Evolutionary conservation across 805 yeast species (phyloP).

Genomic region (Barnettozyma sucrosica): DNA sequence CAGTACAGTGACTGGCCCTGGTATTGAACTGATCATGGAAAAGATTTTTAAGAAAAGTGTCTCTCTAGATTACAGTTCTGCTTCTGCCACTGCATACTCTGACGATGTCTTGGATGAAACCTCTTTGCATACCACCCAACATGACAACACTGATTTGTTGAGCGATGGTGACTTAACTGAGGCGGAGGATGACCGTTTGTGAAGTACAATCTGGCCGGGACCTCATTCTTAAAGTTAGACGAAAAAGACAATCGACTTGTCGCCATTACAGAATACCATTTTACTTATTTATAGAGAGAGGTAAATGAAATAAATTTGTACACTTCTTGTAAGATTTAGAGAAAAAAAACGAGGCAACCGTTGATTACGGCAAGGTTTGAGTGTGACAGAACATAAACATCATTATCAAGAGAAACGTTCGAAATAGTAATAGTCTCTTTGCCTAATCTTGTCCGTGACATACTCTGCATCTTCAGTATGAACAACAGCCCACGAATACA

Average conservation of each 20-base stretch:
- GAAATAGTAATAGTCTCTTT: too few species aligned
- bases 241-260: not conserved
- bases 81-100: constrained; percentile 10
- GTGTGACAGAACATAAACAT: too few species aligned
- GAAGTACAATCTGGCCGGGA: not conserved
- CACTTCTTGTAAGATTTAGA: too few species aligned
- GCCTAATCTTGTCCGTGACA: too few species aligned
- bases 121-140: constrained; percentile 15
- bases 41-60: constrained; percentile 7
- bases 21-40: constrained; percentile 2
- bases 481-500: too few species aligned
- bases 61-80: constrained; percentile 14
- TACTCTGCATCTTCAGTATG: too few species aligned
- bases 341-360: too few species aligned
- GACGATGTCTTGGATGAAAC: constrained; percentile 12
- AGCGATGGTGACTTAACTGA: constrained; percentile 28
- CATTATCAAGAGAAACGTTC: too few species aligned
- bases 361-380: too few species aligned
- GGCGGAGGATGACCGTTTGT: constrained; percentile 24
- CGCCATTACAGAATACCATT: not conserved
- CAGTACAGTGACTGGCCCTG: constrained; percentile 14
- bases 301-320: too few species aligned
- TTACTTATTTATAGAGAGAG: not conserved
- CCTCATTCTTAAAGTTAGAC: not conserved
- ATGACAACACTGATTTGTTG: constrained; percentile 23